Base-by-base conservation (phyloP, 805 yeast species). In the Wickerhamomyces silvicola region DNA sequence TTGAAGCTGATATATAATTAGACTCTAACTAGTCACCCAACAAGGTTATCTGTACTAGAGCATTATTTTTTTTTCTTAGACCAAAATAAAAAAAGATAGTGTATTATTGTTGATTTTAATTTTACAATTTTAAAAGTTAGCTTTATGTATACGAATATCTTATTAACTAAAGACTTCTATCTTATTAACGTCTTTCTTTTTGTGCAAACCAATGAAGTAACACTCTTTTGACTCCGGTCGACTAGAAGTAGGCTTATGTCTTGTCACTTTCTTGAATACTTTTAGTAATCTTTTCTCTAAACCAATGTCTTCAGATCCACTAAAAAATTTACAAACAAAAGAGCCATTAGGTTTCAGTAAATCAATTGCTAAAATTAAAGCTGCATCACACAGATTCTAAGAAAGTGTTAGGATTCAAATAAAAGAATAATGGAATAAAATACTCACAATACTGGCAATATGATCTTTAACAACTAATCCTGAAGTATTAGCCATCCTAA, bases 401-500 rank as follows among this genome's bases (percentile, higher is more conserved):
- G 9, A 16, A 11, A 22, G 26, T 29, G 36, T 32, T 36, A 42
- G 37, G 31, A 24, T 7, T 18, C 5, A 10, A 17, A 9, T 8
- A 15, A 17, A 17, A 3, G 29, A 5, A 9, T 7, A 5, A 10
- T n/a, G 12, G n/a, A 8, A 24, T 19, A 8, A 24, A 8, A n/a
- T 26, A 57, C 73, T 50, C 47, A 70, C 84, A 42, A 92, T 81
- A 39, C 95, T 86, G 43, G 75, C 75, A 10, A 70, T 61, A 57
- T 90, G 97, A 55, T 90, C 98, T 41, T 75, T 73, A 24, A 81
- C 76, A 8, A 78, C 72, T 24, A 84, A 60, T 4, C 98, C 97
- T 10, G 87, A 67, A 4, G 97, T 85, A 52, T 90, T 90, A 29
- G 86, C 83, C 83, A 90, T 81, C 97, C 96, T 90, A 60, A 66